Evolutionary conservation across 129 eudicot genomes (phyloP).

Genomic region (Flaveria linearis): DNA sequence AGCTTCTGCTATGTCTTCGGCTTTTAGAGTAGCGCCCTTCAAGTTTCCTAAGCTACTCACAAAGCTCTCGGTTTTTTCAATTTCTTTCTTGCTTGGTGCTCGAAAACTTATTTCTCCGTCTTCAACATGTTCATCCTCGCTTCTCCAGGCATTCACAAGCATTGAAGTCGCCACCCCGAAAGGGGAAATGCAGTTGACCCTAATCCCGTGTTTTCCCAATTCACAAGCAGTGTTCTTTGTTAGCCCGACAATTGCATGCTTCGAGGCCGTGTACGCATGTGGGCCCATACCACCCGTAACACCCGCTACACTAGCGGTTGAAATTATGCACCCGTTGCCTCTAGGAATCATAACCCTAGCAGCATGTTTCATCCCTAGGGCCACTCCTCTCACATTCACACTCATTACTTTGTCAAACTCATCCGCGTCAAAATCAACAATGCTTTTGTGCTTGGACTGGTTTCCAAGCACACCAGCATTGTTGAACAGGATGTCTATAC

Average conservation of each 20-base stretch:
- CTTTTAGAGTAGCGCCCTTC: constrained; percentile 57
- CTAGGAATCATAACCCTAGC: constrained; percentile 76
- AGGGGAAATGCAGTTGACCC: constrained; percentile 93
- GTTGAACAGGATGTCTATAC: constrained; percentile 68
- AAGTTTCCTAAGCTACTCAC: constrained; percentile 56
- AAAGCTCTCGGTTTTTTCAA: constrained; percentile 56
- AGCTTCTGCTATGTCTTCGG: constrained; percentile 69
- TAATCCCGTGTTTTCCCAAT: constrained; percentile 66
- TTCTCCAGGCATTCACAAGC: constrained; percentile 70
- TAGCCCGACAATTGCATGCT: constrained; percentile 83
- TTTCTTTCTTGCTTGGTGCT: constrained; percentile 39
- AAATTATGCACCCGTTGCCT: constrained; percentile 66
- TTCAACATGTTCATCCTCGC: constrained; percentile 27
- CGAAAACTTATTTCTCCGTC: constrained; percentile 29
- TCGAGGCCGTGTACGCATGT: constrained; percentile 77
- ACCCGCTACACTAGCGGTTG: constrained; percentile 81
- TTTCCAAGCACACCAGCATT: constrained; percentile 83
- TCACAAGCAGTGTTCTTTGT: constrained; percentile 84
- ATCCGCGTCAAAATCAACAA: constrained; percentile 56
- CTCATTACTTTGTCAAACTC: constrained; percentile 64
- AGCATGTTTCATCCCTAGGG: constrained; percentile 81
- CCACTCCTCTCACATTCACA: constrained; percentile 71
- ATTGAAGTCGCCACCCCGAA: constrained; percentile 81
- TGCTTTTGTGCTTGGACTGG: constrained; percentile 67
- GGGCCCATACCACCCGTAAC: constrained; percentile 87